Base-by-base conservation (phyloP, 176 grass and related monocot species). In the Metroxylon sagu region DNA sequence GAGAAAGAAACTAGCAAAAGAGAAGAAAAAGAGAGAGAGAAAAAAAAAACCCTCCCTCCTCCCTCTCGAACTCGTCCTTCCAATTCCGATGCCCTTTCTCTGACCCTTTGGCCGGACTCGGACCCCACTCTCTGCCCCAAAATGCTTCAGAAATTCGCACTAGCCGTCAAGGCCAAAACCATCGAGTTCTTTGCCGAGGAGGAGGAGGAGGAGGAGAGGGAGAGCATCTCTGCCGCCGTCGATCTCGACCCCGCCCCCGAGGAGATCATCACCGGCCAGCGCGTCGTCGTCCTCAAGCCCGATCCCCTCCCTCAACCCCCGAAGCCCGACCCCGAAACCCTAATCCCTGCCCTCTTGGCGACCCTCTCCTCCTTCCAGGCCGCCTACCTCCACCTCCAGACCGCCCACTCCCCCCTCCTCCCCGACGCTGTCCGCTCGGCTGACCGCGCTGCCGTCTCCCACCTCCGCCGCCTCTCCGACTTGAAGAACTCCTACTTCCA, bases 101-200 rank as follows among this genome's bases (percentile, higher is more conserved):
- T 43, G 35, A 43, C 35, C 35, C 35, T 10, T 43, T 43, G 35
- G 35, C 12, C 8, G 35, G 35, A 43, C 35, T 43, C 35, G 35
- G 35, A 43, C 35, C 35, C 8, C 35, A 12, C 35, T 43, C 35
- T 12, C 35, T 43, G 2, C 2, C 35, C 14, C 25, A 25, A 72
- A 19, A 98, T 98, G 93, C 84, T 98, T 48, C 93, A 98, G 64
- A 98, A 98, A 59, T 92, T 98, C 67, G 93, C 93, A 6, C 76
- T 85, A 62, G 84, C 87, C 53, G 80, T 98, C 80, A 98, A 98
- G 78, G 89, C 93, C 79, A 98, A 98, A 77, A 92, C 93, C 63
- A 88, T 92, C 70, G 93, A 98, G 83, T 98, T 98, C 88, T 98
- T 98, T 76, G 87, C 88, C 7, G 93, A 92, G 76, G 93, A 97